phyloP scores from a whole-genome alignment of 129 eudicot species.

The Kitagawia praeruptora region DNA sequence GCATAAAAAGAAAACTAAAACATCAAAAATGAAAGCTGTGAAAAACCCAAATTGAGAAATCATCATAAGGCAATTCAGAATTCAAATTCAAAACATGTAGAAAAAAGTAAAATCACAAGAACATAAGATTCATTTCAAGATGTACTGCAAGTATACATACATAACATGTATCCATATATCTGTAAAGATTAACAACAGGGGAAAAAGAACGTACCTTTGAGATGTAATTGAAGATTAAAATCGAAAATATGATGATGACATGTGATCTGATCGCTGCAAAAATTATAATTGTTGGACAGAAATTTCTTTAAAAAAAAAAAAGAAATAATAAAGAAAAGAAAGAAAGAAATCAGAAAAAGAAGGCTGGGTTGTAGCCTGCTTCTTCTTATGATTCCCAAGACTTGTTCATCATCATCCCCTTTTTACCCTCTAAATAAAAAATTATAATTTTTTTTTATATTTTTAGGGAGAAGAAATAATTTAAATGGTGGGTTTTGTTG shows the following conservation, averaged over 20 bases:
- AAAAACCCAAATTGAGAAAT: not conserved
- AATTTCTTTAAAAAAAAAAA: not conserved
- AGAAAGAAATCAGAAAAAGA: slow-evolving; percentile 3
- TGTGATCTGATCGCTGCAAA: not conserved
- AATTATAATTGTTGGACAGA: not conserved
- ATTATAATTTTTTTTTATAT: too few species aligned
- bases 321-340: not conserved
- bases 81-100: not conserved
- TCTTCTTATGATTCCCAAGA: slow-evolving; percentile 7
- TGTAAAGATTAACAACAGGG: not conserved
- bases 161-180: not conserved
- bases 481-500: not conserved
- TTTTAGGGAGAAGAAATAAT: not conserved
- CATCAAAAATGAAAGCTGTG: not conserved
- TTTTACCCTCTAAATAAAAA: not conserved
- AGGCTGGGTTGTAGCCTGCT: slow-evolving; percentile 3
- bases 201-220: not conserved
- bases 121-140: not conserved
- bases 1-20: not conserved
- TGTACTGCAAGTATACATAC: not conserved
- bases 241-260: not conserved
- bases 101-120: not conserved
- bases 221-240: not conserved
- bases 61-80: too few species aligned
- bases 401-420: not conserved